Evolutionary conservation across 2,329 filamentous ascomycete genomes (phyloP).

Genomic region (Aspergillus proliferans): DNA sequence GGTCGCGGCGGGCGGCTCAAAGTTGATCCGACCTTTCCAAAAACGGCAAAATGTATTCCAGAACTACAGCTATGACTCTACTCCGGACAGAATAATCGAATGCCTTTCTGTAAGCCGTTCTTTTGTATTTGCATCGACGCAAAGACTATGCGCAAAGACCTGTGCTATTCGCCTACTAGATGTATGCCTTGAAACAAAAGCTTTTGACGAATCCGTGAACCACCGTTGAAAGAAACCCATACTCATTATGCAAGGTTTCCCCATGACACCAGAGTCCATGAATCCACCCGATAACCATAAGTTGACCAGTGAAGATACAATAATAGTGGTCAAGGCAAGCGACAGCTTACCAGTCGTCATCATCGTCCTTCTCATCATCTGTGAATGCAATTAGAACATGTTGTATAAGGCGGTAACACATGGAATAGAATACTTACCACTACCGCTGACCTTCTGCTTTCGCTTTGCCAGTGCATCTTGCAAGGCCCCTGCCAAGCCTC

Average conservation of each 20-base stretch:
- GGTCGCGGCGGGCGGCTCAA: constrained; percentile 9
- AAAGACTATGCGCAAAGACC: no score
- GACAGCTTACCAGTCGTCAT: constrained; percentile 39
- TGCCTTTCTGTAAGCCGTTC: no score
- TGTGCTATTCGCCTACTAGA: no score
- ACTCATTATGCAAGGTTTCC: no score
- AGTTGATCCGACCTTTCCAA: constrained; percentile 33
- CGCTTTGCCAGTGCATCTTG: constrained; percentile 71
- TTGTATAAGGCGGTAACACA: background rate
- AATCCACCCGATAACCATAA: constrained; percentile 5
- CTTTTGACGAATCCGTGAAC: background rate
- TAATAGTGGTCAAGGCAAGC: background rate
- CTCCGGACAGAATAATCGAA: no score
- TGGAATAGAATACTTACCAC: constrained; percentile 61
- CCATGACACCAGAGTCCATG: constrained; percentile 3
- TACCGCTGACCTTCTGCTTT: constrained; percentile 90
- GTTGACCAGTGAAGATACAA: background rate
- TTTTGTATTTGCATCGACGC: no score
- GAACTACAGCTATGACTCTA: no score
- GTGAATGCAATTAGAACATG: constrained; percentile 18
- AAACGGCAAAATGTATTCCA: background rate
- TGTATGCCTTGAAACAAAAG: background rate
- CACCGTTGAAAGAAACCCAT: background rate
- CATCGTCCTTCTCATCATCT: constrained; percentile 44
- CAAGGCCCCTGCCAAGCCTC: constrained; percentile 74